A percentile compares a stretch with the other conserved stretches of the same genome.
phyloP scores from a whole-genome alignment of 345 rosid genomes.

The Salix udensis region DNA sequence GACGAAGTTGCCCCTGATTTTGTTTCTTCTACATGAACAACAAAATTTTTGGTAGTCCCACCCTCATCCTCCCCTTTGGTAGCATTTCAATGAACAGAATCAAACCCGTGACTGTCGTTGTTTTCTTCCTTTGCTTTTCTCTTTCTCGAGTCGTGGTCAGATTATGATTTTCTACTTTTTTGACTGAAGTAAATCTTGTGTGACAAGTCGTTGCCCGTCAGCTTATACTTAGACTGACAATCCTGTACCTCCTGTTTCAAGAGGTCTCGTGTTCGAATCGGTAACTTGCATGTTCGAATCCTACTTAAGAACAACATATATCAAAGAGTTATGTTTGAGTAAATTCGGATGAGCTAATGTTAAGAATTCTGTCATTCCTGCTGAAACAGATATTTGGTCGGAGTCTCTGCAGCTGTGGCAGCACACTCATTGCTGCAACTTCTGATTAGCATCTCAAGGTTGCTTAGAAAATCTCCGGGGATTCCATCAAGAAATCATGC shows the following conservation, averaged over 20 bases:
- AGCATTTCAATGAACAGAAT: conserved; percentile 36
- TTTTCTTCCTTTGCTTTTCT: background rate
- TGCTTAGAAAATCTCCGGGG: conserved; percentile 45
- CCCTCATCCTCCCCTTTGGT: conserved; percentile 4
- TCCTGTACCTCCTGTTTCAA: no score
- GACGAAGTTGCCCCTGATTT: conserved; percentile 12
- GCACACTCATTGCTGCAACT: conserved; percentile 61
- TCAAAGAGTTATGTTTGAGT: background rate
- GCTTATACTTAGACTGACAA: no score
- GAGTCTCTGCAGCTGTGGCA: conserved; percentile 51
- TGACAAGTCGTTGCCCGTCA: background rate
- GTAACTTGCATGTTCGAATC: background rate
- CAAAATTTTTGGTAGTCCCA: conserved; percentile 2
- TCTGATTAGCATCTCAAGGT: conserved; percentile 42
- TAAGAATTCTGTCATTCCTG: background rate
- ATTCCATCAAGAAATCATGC: conserved; percentile 59
- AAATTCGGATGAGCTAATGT: conserved; percentile 9
- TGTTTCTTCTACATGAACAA: background rate
- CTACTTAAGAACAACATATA: background rate
- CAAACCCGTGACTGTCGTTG: conserved; percentile 34
- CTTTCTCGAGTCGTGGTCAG: background rate
- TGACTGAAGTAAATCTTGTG: background rate
- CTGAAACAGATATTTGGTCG: conserved; percentile 62
- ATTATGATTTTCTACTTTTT: background rate
- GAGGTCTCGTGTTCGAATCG: background rate